Evolutionary conservation across 1,139 yeast genomes (phyloP).

Genomic region (Saccharomyces hybrid): DNA sequence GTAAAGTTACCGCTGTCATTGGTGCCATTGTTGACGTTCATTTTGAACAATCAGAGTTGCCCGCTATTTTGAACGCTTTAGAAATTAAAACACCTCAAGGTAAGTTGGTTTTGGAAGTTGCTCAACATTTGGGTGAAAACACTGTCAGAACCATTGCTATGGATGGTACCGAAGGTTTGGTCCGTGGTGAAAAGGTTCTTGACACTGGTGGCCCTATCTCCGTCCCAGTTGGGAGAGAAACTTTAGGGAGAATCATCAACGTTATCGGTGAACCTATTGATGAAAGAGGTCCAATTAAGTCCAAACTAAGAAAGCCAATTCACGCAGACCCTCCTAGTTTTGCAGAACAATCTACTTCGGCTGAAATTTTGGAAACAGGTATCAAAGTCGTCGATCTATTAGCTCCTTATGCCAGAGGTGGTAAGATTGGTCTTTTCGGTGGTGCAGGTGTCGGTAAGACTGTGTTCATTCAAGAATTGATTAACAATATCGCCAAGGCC

Average conservation of each 20-base stretch:
- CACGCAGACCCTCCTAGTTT: slow-evolving; percentile 97
- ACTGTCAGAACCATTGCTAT: slow-evolving; percentile 99
- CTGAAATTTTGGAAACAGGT: slow-evolving; percentile 99
- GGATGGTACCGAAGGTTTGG: slow-evolving; percentile 99
- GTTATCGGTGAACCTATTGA: slow-evolving; percentile 99
- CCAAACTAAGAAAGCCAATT: slow-evolving; percentile 90
- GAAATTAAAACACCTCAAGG: slow-evolving; percentile 67
- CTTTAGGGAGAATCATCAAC: slow-evolving; percentile 97
- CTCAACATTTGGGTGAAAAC: slow-evolving; percentile 99
- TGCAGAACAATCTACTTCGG: slow-evolving; percentile 94
- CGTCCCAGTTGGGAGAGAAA: slow-evolving; percentile 98
- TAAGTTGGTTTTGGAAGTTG: slow-evolving; percentile 89
- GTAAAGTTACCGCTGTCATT: slow-evolving; percentile 95
- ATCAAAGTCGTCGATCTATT: slow-evolving; percentile 98
- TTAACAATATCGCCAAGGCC: slow-evolving; percentile 99
- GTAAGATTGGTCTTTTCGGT: slow-evolving; percentile 99
- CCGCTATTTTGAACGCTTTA: slow-evolving; percentile 95
- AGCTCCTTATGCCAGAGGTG: slow-evolving; percentile 99
- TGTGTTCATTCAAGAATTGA: slow-evolving; percentile 98
- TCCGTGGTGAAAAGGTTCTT: slow-evolving; percentile 85
- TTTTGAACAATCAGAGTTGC: slow-evolving; percentile 94
- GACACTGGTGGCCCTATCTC: slow-evolving; percentile 99
- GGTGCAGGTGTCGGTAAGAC: slow-evolving; percentile 99
- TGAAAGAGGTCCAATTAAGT: slow-evolving; percentile 97
- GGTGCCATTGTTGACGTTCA: slow-evolving; percentile 99